These are phyloP conservation scores for Ogataea haglerorum DNA, from an alignment of 805 yeast species.

Conservation along the genomic window DNA sequence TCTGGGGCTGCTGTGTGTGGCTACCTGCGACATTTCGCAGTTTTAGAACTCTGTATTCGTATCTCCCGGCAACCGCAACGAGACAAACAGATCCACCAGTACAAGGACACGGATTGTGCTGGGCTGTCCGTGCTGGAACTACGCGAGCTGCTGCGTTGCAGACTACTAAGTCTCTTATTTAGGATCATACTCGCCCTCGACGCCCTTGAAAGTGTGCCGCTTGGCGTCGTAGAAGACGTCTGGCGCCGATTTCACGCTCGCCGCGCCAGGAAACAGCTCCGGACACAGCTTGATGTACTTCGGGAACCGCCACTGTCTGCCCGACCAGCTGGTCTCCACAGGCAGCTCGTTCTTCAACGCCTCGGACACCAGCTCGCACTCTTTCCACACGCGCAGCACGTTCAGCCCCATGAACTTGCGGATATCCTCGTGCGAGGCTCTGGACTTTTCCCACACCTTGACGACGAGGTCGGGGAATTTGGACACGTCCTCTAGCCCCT, in stretches of 20 bases:
- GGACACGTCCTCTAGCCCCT: slow-evolving; percentile 51
- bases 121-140: no score
- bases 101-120: no score
- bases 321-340: slow-evolving; percentile 6
- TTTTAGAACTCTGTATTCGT: slow-evolving; percentile 31
- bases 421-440: slow-evolving; percentile 44
- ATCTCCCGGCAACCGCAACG: slow-evolving; percentile 42
- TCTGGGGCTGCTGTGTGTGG: slow-evolving; percentile 20
- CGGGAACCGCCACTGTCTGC: slow-evolving; percentile 7
- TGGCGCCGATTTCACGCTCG: neutral
- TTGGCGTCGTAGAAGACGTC: slow-evolving; percentile 5
- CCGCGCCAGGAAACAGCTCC: slow-evolving; percentile 7
- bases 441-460: slow-evolving; percentile 28
- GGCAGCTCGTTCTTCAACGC: slow-evolving; percentile 7
- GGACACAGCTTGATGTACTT: slow-evolving; percentile 7
- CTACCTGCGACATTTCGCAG: slow-evolving; percentile 23
- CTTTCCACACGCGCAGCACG: slow-evolving; percentile 45
- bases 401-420: slow-evolving; percentile 42
- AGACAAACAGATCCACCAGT: slow-evolving; percentile 45
- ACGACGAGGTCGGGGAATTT: slow-evolving; percentile 50
- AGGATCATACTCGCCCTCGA: slow-evolving; percentile 2
- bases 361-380: slow-evolving; percentile 33
- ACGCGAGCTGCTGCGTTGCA: no score
- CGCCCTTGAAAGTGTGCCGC: slow-evolving; percentile 1
- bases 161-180: neutral